Conservation (phyloP, 2,329 filamentous ascomycete species). For the Graphiopsis chlorocephala region DNA sequence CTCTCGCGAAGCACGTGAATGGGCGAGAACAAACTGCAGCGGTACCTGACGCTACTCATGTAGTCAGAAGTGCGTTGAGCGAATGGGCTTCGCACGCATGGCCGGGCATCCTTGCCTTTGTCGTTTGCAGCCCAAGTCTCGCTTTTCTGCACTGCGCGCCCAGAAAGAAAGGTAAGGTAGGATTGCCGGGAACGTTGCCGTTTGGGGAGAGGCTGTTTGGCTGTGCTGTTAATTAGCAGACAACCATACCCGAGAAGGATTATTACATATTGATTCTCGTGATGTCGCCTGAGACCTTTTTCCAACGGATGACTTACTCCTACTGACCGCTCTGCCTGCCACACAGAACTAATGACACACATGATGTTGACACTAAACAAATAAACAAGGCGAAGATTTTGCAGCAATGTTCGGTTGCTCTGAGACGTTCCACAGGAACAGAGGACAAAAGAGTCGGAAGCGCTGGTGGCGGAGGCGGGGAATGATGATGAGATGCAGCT, state of each 20-base stretch:
- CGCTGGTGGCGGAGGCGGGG: constrained; percentile 10
- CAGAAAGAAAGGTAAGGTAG: constrained; percentile 4
- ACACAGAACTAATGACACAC: background rate
- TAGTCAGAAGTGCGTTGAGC: constrained; percentile 4
- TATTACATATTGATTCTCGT: background rate
- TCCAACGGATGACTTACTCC: background rate
- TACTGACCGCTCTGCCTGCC: background rate
- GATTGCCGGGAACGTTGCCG: constrained; percentile 14
- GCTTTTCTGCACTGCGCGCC: background rate
- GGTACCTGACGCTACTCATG: constrained; percentile 10
- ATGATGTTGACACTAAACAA: background rate
- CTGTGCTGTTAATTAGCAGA: background rate
- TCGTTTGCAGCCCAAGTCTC: constrained; percentile 8
- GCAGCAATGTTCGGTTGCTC: constrained; percentile 5
- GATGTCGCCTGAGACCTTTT: background rate
- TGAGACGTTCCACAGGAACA: constrained; percentile 14
- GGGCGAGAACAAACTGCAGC: constrained; percentile 9
- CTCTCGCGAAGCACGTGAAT: constrained; percentile 12
- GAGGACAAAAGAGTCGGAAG: background rate
- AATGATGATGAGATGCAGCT: background rate
- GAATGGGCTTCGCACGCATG: constrained; percentile 6
- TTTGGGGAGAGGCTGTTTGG: background rate
- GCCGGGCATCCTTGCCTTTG: constrained; percentile 10
- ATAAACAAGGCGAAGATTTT: background rate
- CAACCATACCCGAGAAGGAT: background rate